A percentile compares a stretch with the other conserved stretches of the same genome.
These are phyloP conservation scores for Ceratocystis albifundus DNA, from an alignment of 2,329 filamentous ascomycete species.

Conservation along the genomic window DNA sequence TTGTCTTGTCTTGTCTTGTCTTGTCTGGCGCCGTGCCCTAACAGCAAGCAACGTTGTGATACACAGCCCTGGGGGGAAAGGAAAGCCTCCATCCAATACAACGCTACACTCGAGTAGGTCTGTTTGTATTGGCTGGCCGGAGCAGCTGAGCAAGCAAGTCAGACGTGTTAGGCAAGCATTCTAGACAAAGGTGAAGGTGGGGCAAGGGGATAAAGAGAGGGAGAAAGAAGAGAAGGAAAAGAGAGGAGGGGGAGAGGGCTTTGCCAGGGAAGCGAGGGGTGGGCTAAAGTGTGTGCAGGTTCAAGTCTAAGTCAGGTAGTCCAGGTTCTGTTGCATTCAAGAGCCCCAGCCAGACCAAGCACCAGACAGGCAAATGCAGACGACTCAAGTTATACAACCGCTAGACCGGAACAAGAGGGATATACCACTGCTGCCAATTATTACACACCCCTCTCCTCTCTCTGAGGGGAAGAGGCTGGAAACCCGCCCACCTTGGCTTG, in stretches of 20 bases:
- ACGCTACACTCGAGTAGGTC: not conserved
- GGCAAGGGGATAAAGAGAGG: not conserved
- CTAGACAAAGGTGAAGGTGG: not conserved
- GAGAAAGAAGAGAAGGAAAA: not conserved
- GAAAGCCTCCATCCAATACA: slow-evolving; percentile 3
- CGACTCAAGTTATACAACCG: too few species aligned
- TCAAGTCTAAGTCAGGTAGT: not conserved
- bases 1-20: too few species aligned
- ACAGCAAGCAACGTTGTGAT: not conserved
- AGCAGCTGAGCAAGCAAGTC: not conserved
- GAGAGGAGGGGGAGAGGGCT: not conserved
- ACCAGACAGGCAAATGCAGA: not conserved
- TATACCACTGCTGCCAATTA: too few species aligned
- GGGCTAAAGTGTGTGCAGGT: slow-evolving; percentile 10
- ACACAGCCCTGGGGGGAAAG: not conserved
- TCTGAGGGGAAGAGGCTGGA: too few species aligned
- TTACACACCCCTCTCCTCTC: too few species aligned
- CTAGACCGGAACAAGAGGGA: too few species aligned
- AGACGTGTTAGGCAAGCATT: not conserved
- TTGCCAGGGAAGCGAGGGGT: not conserved
- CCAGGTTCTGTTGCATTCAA: not conserved
- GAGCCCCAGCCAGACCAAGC: not conserved
- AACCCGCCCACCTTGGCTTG: too few species aligned
- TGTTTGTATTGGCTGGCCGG: not conserved
- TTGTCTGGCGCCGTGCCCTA: not conserved